These are phyloP conservation scores for Penicillium turbatum DNA, from an alignment of 495 filamentous ascomycete species.

Conservation along the genomic window DNA sequence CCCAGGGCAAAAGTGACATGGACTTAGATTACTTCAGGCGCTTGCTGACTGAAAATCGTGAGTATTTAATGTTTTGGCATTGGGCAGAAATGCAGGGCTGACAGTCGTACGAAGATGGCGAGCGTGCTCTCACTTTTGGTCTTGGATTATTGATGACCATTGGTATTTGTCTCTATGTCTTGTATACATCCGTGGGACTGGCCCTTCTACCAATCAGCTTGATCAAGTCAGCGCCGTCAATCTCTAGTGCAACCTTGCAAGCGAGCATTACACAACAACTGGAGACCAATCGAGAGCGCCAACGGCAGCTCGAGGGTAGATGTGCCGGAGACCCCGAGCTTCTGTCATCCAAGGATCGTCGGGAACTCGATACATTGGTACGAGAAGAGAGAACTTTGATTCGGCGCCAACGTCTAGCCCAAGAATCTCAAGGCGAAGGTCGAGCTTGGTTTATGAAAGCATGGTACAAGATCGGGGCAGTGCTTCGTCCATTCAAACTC, in stretches of 20 bases:
- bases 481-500: conserved; percentile 80
- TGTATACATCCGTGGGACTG: conserved; percentile 86
- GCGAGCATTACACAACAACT: conserved; percentile 74
- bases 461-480: conserved; percentile 73
- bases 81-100: not conserved
- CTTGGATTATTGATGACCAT: conserved; percentile 80
- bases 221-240: conserved; percentile 82
- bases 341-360: conserved; percentile 75
- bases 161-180: conserved; percentile 75
- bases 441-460: conserved; percentile 61
- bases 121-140: conserved; percentile 85
- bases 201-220: conserved; percentile 83
- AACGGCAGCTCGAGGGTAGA: conserved; percentile 83
- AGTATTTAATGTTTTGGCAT: conserved; percentile 21
- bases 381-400: conserved; percentile 90
- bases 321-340: conserved; percentile 71
- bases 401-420: conserved; percentile 79
- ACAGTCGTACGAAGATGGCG: conserved; percentile 56
- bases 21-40: conserved; percentile 90
- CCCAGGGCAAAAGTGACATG: conserved; percentile 55
- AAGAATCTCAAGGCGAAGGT: conserved; percentile 71
- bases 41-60: conserved; percentile 76
- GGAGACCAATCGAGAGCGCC: conserved; percentile 82
- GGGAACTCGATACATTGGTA: conserved; percentile 80
- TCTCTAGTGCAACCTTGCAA: conserved; percentile 69